Evolutionary conservation across 23 red algal species (phyloP).

Genomic region (Gracilaria domingensis): DNA sequence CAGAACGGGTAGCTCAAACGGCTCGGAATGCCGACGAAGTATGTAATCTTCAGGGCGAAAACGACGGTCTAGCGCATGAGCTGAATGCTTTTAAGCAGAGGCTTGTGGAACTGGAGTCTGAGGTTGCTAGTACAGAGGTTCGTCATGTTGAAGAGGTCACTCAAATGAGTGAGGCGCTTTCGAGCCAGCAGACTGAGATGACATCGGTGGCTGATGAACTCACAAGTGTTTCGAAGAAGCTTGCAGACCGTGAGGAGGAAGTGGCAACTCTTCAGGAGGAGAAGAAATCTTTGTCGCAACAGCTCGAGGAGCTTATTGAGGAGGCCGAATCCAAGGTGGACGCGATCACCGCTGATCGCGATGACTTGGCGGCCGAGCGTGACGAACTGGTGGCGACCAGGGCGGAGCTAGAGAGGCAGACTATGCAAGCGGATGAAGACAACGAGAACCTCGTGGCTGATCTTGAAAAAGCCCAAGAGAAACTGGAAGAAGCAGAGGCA

Average conservation of each 20-base stretch:
- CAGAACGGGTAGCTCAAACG: neutral
- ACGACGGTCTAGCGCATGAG: neutral
- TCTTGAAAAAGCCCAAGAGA: conserved; percentile 30
- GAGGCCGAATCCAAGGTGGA: conserved; percentile 24
- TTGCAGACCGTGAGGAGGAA: conserved; percentile 29
- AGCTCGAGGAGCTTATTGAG: neutral
- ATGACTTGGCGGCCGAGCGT: conserved; percentile 14
- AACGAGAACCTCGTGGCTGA: conserved; percentile 30
- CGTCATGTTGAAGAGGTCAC: neutral
- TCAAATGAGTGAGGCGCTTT: neutral
- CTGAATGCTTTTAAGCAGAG: neutral
- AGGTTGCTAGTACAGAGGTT: neutral
- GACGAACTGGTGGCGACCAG: conserved; percentile 38
- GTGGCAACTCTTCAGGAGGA: neutral
- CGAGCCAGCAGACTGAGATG: neutral
- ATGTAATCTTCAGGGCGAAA: neutral
- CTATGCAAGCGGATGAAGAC: conserved; percentile 48
- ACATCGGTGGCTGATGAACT: neutral
- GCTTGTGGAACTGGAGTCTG: neutral
- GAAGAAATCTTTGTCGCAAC: neutral
- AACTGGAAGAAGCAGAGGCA: conserved; percentile 33
- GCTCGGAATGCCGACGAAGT: neutral
- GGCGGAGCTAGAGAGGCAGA: conserved; percentile 34
- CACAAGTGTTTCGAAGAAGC: neutral
- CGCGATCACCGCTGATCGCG: conserved; percentile 1